A percentile compares a stretch with the other conserved stretches of the same genome.
Evolutionary conservation across 495 filamentous ascomycete species (phyloP).

Genomic region (Penicillium tannophilum): DNA sequence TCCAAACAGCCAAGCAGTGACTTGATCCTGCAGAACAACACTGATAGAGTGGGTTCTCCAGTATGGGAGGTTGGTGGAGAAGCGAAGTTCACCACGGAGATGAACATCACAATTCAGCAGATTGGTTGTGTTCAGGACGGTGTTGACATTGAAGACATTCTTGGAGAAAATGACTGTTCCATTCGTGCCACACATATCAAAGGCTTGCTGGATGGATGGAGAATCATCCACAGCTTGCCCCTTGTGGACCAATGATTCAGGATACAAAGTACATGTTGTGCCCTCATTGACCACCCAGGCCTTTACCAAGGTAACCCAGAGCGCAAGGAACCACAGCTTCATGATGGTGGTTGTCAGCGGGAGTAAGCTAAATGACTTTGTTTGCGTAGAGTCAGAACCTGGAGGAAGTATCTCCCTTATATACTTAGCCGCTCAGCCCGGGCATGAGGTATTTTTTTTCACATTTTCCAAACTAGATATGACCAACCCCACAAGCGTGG

Average conservation of each 20-base stretch:
- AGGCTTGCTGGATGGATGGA: constrained; percentile 45
- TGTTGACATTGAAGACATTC: constrained; percentile 41
- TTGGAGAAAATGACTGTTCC: constrained; percentile 42
- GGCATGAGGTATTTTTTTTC: not conserved
- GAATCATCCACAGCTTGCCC: constrained; percentile 35
- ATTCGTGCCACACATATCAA: constrained; percentile 42
- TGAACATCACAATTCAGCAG: constrained; percentile 43
- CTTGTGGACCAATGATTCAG: constrained; percentile 16
- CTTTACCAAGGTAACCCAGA: constrained; percentile 14
- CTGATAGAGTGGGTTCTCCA: constrained; percentile 44
- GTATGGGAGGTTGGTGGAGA: constrained; percentile 46
- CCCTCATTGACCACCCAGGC: constrained; percentile 26
- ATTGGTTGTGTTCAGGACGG: constrained; percentile 47
- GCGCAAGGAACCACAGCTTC: constrained; percentile 14
- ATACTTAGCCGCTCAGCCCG: constrained; percentile 1
- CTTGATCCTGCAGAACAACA: constrained; percentile 51
- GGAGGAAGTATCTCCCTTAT: not conserved
- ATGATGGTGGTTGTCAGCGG: not conserved
- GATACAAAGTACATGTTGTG: constrained; percentile 22
- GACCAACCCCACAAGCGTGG: constrained; percentile 7
- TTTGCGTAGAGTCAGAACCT: not conserved
- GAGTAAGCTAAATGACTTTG: not conserved
- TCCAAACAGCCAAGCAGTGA: constrained; percentile 50
- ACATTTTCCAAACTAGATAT: constrained; percentile 1
- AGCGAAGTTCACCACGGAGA: constrained; percentile 38